Base-by-base conservation (phyloP, 176 grass and related monocot genomes). In the Cocos nucifera region DNA sequence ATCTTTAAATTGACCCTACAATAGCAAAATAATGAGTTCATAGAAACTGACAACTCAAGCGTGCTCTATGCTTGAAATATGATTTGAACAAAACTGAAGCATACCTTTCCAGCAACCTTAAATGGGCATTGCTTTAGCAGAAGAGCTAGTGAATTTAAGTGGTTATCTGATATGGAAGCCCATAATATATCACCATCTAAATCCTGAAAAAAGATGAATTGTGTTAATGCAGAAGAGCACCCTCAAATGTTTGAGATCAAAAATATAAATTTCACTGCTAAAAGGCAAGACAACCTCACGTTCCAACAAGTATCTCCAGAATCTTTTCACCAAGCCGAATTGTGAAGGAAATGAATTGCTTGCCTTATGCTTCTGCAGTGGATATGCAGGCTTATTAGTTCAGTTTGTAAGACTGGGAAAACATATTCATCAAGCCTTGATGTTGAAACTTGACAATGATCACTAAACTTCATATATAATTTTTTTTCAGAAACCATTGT, bases 1-100 rank as follows among this genome's bases (percentile, higher is more conserved):
- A 77, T 97, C 93, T 87, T 97, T 91, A 74, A 88, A 91, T 80
- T 97, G 93, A 18, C 93, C 93, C 87, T 97, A 49, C 26, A 51
- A 44, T 74, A 59, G 53, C 66, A 56, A 77, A 75, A 9, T 57
- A 59, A 17, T 63, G 19, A 73, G 21, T 59, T 28, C 70, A 29
- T 44, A 44, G 17, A 82, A 32, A 62, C 18, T n/a, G 12, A 32
- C 30, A 67, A 22, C 4, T 73, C 53, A 9, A 20, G 35, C 35
- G 64, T 56, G 24, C 69, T 49, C 50, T 69, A 29, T 49, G 28
- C 20, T 57, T 19, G 19, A 48, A 44, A 59, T 49, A 55, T 30
- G 69, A 56, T 62, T 24, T 49, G 51, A 17, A 12, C 23, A 21
- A 50, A 25, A 50, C 27, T 44, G 22, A 56, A 16, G 4, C 78